Percentiles rank a stretch among this genome's conserved stretches.
phyloP scores from a whole-genome alignment of 208 protist species.

The Acanthamoeba quina region DNA sequence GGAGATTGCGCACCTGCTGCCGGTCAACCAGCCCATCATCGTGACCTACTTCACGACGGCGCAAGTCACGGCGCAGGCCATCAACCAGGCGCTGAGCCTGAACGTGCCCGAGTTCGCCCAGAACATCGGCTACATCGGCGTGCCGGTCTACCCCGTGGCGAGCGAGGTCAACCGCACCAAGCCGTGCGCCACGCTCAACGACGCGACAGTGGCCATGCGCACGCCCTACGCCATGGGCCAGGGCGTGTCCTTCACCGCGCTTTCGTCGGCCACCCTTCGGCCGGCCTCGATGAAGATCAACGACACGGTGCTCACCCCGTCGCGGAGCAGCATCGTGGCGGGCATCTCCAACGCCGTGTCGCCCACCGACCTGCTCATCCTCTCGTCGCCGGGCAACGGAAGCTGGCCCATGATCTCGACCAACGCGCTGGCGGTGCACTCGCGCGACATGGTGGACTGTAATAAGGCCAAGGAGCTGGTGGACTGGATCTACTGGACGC shows the following conservation, averaged over 20 bases:
- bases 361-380: conserved; percentile 5
- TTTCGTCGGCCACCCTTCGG: neutral
- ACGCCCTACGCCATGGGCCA: neutral
- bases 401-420: conserved; percentile 46
- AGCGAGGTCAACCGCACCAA: neutral
- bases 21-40: neutral
- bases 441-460: conserved; percentile 17
- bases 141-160: neutral
- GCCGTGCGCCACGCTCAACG: conserved; percentile 14
- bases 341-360: conserved; percentile 10
- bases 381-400: neutral
- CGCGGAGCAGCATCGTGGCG: neutral
- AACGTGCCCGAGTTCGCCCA: conserved; percentile 22
- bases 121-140: neutral
- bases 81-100: conserved; percentile 25
- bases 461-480: conserved; percentile 28
- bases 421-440: neutral
- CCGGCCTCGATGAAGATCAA: neutral
- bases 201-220: neutral
- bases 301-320: neutral
- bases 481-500: conserved; percentile 31
- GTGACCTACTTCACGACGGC: conserved; percentile 28
- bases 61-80: conserved; percentile 7
- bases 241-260: neutral
- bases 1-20: neutral